phyloP scores from a whole-genome alignment of 805 yeast species.

The Candida loeiensis region DNA sequence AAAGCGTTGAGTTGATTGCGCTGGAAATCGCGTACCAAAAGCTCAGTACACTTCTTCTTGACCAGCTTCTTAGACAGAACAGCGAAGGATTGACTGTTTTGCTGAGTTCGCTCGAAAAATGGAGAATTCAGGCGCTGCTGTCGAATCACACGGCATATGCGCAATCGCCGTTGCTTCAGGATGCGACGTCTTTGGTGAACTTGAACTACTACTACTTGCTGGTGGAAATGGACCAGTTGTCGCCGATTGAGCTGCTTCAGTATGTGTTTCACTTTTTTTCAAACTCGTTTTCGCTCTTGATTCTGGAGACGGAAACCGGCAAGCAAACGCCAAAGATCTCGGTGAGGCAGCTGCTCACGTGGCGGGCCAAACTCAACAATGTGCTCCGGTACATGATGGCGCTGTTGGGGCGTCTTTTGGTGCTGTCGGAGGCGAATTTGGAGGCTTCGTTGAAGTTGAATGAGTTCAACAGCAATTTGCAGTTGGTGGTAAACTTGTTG shows the following conservation, averaged over 20 bases:
- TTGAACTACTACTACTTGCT: slow-evolving; percentile 37
- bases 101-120: slow-evolving; percentile 33
- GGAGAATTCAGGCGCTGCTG: slow-evolving; percentile 32
- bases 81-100: slow-evolving; percentile 13
- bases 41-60: slow-evolving; percentile 5
- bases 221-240: slow-evolving; percentile 40
- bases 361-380: slow-evolving; percentile 36
- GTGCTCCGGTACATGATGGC: slow-evolving; percentile 29
- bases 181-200: slow-evolving; percentile 32
- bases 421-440: slow-evolving; percentile 6
- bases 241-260: slow-evolving; percentile 36
- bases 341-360: slow-evolving; percentile 26
- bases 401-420: slow-evolving; percentile 18
- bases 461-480: slow-evolving; percentile 34
- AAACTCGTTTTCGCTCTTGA: slow-evolving; percentile 35
- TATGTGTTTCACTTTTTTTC: slow-evolving; percentile 41
- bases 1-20: slow-evolving; percentile 19
- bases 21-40: slow-evolving; percentile 20
- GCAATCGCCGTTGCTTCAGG: slow-evolving; percentile 27
- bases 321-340: slow-evolving; percentile 17
- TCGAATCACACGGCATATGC: slow-evolving; percentile 25
- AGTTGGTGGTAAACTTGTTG: slow-evolving; percentile 30
- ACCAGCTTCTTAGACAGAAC: slow-evolving; percentile 1
- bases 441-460: slow-evolving; percentile 22
- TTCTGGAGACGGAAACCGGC: slow-evolving; percentile 18